Evolutionary conservation across 75 land plant species (phyloP), one percentile per base, ranked within the genome.

Genomic region (Sequoiadendron giganteum): DNA sequence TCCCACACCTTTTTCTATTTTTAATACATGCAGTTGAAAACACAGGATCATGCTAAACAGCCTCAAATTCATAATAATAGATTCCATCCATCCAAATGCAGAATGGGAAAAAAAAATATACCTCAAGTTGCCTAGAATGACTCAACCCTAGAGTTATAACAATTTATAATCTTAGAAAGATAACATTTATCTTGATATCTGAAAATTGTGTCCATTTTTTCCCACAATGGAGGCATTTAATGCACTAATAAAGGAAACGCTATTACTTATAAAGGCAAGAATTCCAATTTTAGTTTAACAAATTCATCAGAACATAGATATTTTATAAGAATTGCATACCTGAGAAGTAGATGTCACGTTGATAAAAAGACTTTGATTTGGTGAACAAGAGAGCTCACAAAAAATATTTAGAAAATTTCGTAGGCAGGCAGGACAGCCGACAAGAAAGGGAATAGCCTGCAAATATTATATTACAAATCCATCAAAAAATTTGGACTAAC

Each of bases 341-440:
- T 92, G 89, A 7, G 91, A 68, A 48, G 91, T 80, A 55, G 95
- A 92, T 70, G 98, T 94, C 36, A 98, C 97, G 88, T 98, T 95
- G 88, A 98, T 95, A 84, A 96, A 96, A 45, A 93, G 93, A 87
- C 98, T 95, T 90, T 98, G 99, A 89, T 96, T 89, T 84, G 99
- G 99, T 85, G 99, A 98, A 86, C 99, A 98, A 52, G 98, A 73
- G 40, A 98, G 93, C 86, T 98, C 99, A 92, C 99, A 98, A 86
- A 95, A 96, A 28, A 98, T 87, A 89, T 98, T 96, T 70, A 98
- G 80, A 61, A 98, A 98, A 85, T 98, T 98, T 58, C 99, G 94
- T 87, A 98, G 89, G 90, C 99, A 98, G 65, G 99, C 99, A 54
- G 99, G 99, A 87, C 99, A 98, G 30, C 99, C 98, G n/a, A 95